phyloP scores from a whole-genome alignment of 176 grass and related monocot genomes.

The Oryza australiensis region DNA sequence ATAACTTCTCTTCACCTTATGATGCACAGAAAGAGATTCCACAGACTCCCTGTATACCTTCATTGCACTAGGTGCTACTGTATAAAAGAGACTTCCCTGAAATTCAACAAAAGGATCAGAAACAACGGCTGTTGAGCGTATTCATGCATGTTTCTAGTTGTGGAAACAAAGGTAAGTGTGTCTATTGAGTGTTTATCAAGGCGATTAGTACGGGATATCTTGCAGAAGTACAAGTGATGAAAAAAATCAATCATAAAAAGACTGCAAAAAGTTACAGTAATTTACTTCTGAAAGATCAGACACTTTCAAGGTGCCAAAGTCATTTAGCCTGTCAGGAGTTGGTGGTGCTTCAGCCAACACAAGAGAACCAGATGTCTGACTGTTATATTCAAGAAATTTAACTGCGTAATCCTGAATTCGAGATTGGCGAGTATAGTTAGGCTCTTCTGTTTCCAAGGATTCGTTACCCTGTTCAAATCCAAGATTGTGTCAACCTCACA shows the following conservation, averaged over 20 bases:
- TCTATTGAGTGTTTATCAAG: slow-evolving; percentile 12
- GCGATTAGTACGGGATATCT: neutral
- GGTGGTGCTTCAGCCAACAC: slow-evolving; percentile 70
- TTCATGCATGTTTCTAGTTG: slow-evolving; percentile 17
- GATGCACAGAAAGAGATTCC: slow-evolving; percentile 66
- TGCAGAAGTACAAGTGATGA: slow-evolving; percentile 15
- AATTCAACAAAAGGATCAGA: slow-evolving; percentile 38
- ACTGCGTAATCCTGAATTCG: slow-evolving; percentile 78
- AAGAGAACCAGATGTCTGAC: slow-evolving; percentile 36
- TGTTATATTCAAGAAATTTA: slow-evolving; percentile 77
- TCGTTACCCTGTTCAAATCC: slow-evolving; percentile 35
- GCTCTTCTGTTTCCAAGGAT: slow-evolving; percentile 28
- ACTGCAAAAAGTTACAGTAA: neutral
- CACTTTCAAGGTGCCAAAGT: slow-evolving; percentile 71
- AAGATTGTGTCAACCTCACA: slow-evolving; percentile 37
- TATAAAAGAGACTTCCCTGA: slow-evolving; percentile 89
- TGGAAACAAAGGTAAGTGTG: slow-evolving; percentile 9
- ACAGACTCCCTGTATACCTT: slow-evolving; percentile 83
- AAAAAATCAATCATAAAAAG: slow-evolving; percentile 31
- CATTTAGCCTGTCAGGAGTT: slow-evolving; percentile 78
- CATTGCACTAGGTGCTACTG: slow-evolving; percentile 69
- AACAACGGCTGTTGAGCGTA: neutral
- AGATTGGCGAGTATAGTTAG: slow-evolving; percentile 17
- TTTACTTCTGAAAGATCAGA: slow-evolving; percentile 79
- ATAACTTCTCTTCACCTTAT: slow-evolving; percentile 63